phyloP scores from a whole-genome alignment of 2,329 filamentous ascomycete genomes.

The Camillea tinctor region DNA sequence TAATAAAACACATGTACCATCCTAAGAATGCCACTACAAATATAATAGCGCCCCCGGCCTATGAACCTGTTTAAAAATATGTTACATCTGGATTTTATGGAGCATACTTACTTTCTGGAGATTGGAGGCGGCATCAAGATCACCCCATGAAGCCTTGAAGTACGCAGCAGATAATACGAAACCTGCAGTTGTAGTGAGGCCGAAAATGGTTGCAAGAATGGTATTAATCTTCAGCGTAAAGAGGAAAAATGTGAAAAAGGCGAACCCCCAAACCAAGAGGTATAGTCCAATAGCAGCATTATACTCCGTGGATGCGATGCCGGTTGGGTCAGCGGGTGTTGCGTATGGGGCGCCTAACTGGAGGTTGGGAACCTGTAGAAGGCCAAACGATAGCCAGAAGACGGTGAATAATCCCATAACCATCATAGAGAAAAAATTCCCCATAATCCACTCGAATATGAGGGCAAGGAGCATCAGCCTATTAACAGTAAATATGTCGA shows the following conservation, averaged over 20 bases:
- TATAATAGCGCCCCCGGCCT: constrained; percentile 39
- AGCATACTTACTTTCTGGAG: constrained; percentile 44
- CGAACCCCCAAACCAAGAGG: constrained; percentile 52
- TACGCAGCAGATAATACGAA: constrained; percentile 49
- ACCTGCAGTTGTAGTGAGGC: constrained; percentile 43
- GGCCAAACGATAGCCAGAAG: constrained; percentile 52
- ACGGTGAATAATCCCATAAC: constrained; percentile 49
- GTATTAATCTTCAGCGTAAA: constrained; percentile 51
- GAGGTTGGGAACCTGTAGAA: constrained; percentile 49
- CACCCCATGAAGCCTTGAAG: constrained; percentile 44
- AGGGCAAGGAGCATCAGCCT: constrained; percentile 45
- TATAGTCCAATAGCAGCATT: constrained; percentile 50
- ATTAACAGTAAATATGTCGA: not conserved
- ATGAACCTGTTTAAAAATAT: not conserved
- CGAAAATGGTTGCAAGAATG: constrained; percentile 49
- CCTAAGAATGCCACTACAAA: constrained; percentile 48
- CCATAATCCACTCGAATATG: constrained; percentile 53
- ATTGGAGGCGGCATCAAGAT: constrained; percentile 38
- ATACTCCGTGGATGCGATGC: constrained; percentile 42
- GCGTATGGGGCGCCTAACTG: constrained; percentile 45
- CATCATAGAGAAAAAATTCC: constrained; percentile 53
- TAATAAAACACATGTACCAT: constrained; percentile 54
- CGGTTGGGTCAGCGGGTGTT: constrained; percentile 43
- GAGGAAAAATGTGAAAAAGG: constrained; percentile 49
- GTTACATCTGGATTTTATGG: not conserved